Evolutionary conservation across 495 filamentous ascomycete species (phyloP), one percentile per base, ranked within the genome.

Genomic region (Trichoderma orchidacearum): DNA sequence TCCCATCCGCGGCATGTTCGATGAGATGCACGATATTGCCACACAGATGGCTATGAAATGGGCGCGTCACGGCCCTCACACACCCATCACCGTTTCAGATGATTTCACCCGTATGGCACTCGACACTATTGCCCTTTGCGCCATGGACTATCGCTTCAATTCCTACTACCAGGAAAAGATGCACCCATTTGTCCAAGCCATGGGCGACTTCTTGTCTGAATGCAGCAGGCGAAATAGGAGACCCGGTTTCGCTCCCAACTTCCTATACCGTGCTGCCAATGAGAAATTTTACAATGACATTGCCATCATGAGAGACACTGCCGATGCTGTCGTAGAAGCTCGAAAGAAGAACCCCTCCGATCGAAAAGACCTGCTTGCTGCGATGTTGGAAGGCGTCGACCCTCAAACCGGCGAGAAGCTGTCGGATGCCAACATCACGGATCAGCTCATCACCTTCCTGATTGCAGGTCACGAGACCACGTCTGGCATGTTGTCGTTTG

Each of bases 401-500:
- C 72, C 76, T 3, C 70, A 77, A 63, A 86, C 81, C 0, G 84
- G 84, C 1, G 63, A 80, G 57, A 71, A 70, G 7, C 68, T 87
- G 64, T 70, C 67, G 2, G 75, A 82, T 53, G 68, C 73, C 1
- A 75, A 68, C 3, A 81, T 85, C 50, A 65, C 78, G 5, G 67
- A 83, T 56, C 83, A 87, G 60, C 77, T 88, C 72, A 78, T 80
- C 17, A 85, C 82, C 0, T 85, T 86, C 60, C 56, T 86, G 59
- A 77, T 83, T 68, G 81, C 80, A 35, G 83, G 84, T 2, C 83
- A 87, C 58, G 84, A 87, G 65, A 87, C 84, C 0, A 87, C 84
- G 0, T 80, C 77, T 18, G 74, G 71, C 5, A 57, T 70, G 4
- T 59, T 77, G n/a, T 75, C 73, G 9, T 77, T 75, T 55, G 51